Base-by-base conservation (phyloP, 2,329 filamentous ascomycete genomes). In the Pseudogymnoascus sp. region DNA sequence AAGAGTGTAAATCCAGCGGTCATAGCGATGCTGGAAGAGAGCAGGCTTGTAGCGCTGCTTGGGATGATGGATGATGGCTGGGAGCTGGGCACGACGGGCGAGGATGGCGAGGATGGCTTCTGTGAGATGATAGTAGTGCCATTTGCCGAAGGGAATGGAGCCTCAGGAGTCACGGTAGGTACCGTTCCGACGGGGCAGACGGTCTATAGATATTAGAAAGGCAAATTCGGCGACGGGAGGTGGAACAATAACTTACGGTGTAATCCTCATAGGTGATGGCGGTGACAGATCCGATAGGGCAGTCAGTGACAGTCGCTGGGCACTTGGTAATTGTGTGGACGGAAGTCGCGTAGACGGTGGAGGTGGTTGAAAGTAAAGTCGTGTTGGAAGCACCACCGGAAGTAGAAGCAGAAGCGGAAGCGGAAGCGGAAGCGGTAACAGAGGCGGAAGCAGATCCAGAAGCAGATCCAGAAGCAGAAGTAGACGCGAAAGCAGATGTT, bases 241-340 rank as follows among this genome's bases (percentile, higher is more conserved):
- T 11, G 15, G 23, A 15, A 13, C 1, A 21, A 10, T 15, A 33
- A 33, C 50, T 33, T 33, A 56, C 50, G 3, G 50, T 56, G 50
- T 56, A 56, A 10, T 56, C 50, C 50, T 4, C 50, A 5, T 56
- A 56, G 11, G 50, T 56, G 50, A 56, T 13, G 7, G 77, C 78
- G 17, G 73, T 75, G 37, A 76, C 72, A 23, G 73, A 70, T 31
- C 70, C 70, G 1, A 64, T 70, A 9, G 77, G 75, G 69, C 76
- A 78, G 72, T 77, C 65, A n/a, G 68, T 69, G 3, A 78, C 72
- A 15, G 70, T 70, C 76, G 62, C 75, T 77, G 29, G 75, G 37
- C 65, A 66, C 40, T 40, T 38, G 50, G 65, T 65, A n/a, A 66
- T 64, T 1, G 65, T 66, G 60, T 63, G 60, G 21, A 60, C 40